Base-by-base conservation (phyloP, 1,139 yeast species). In the Magnusiomyces paraingens region DNA sequence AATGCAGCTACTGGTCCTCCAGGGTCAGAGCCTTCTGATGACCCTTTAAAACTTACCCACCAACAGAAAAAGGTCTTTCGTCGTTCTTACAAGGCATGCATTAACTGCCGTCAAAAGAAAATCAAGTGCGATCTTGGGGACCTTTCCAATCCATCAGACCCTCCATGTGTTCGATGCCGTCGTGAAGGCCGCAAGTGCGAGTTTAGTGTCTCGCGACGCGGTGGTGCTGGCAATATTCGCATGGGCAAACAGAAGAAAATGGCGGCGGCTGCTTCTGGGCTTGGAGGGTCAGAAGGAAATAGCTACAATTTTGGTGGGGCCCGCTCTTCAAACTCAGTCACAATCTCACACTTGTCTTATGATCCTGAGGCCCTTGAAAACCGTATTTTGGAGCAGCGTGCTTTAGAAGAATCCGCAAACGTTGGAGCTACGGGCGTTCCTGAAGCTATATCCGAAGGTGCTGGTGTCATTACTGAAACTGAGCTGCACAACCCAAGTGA, bases 111-210 rank as follows among this genome's bases (percentile, higher is more conserved):
- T 14, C 79, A 83, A 10, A 78, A 95, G 41, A 90, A 90, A 64
- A 88, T 87, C 49, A 83, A 84, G 64, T 90, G 97, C 71, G 95
- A 88, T 64, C 70, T 89, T 59, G 96, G 95, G 1, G 81, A 84
- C 2, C 81, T 83, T 12, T 85, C 83, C 55, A 77, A 76, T 55
- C 96, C 96, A 0, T 75, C 77, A 52, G 83, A 81, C 8, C 95
- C 95, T 5, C 94, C 94, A 18, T 91, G 98, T 75, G 84, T 82
- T 2, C 72, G 97, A 53, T 90, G 97, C 64, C 76, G 79, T 58
- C 75, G 96, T 51, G 96, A 90, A 64, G 74, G 94, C 20, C 80
- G 80, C 62, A 89, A 84, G 62, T 90, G 97, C 70, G 82, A 84
- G 22, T 86, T 90, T 69, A 84, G 84, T 3, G 86, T 82, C 52